These are phyloP conservation scores for Xerocomellus amylosporus DNA, from an alignment of 768 basidiomycete species.

Conservation along the genomic window DNA sequence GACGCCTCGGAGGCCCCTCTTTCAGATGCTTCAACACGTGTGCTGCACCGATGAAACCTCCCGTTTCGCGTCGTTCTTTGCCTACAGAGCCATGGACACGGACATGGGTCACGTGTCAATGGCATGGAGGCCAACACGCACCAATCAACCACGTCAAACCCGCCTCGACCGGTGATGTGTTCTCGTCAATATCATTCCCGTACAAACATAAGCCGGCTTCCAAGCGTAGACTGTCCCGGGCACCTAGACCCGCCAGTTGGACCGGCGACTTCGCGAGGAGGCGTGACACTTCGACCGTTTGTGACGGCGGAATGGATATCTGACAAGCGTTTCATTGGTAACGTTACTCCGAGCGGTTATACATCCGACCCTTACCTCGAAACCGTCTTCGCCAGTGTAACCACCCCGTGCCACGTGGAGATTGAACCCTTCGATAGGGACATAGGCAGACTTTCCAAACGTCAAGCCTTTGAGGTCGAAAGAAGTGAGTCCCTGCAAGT, in stretches of 20 bases:
- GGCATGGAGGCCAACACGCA: conserved; percentile 33
- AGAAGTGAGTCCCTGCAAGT: conserved; percentile 72
- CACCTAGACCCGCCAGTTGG: conserved; percentile 85
- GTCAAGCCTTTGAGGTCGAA: conserved; percentile 71
- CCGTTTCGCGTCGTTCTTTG: conserved; percentile 72
- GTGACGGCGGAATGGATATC: conserved; percentile 86
- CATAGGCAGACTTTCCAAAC: conserved; percentile 82
- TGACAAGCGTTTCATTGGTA: conserved; percentile 25
- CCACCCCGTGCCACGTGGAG: conserved; percentile 92
- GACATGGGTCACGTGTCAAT: background rate
- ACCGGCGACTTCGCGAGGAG: conserved; percentile 62
- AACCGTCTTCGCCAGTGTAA: conserved; percentile 98
- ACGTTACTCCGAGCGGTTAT: background rate
- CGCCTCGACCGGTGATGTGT: conserved; percentile 84
- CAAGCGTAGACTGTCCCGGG: conserved; percentile 88
- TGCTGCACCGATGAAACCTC: conserved; percentile 77
- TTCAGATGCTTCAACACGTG: conserved; percentile 72
- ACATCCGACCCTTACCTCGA: conserved; percentile 58
- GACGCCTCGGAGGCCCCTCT: conserved; percentile 69
- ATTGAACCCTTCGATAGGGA: conserved; percentile 58
- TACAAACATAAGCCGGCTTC: conserved; percentile 98
- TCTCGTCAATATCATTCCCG: conserved; percentile 90
- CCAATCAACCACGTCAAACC: conserved; percentile 93
- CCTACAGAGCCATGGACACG: conserved; percentile 40
- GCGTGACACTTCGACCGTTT: conserved; percentile 68